Percentiles rank a stretch among this genome's conserved stretches.
Conservation (phyloP, 768 basidiomycete genomes). For the Macrolepiota dolichaula region DNA sequence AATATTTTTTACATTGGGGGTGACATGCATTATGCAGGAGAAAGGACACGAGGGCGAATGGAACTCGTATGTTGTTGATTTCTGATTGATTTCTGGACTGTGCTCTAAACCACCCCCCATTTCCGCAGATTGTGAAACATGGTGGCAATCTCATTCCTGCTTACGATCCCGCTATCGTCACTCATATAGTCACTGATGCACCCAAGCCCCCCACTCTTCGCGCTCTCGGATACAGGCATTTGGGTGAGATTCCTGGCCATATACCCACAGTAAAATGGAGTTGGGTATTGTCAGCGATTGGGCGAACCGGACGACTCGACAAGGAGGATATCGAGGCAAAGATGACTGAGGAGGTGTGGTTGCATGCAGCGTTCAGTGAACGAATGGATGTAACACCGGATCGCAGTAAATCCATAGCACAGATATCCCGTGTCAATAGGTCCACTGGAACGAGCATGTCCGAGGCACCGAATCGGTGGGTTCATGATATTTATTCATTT, state of each 20-base stretch:
- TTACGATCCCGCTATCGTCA: constrained; percentile 54
- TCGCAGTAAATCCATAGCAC: constrained; percentile 11
- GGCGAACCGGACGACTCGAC: constrained; percentile 17
- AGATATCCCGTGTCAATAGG: neutral
- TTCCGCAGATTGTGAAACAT: constrained; percentile 51
- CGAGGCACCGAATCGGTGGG: neutral
- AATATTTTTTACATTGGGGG: constrained; percentile 57
- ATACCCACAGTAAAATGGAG: constrained; percentile 65
- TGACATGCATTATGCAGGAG: constrained; percentile 51
- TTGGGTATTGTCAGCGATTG: constrained; percentile 50
- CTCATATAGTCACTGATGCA: constrained; percentile 64
- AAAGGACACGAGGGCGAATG: constrained; percentile 54
- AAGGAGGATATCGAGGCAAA: constrained; percentile 25
- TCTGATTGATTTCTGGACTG: constrained; percentile 2
- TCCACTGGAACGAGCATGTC: neutral
- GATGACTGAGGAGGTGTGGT: constrained; percentile 32
- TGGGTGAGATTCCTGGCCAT: constrained; percentile 58
- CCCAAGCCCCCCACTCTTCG: constrained; percentile 26
- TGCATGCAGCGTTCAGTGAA: constrained; percentile 44
- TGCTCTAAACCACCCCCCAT: constrained; percentile 1
- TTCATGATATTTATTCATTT: neutral
- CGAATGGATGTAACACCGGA: constrained; percentile 44
- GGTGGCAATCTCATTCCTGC: constrained; percentile 60
- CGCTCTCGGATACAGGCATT: constrained; percentile 43
- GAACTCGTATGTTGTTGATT: constrained; percentile 48